Base-by-base conservation (phyloP, 129 eudicot genomes). In the Flaveria ramosissima region DNA sequence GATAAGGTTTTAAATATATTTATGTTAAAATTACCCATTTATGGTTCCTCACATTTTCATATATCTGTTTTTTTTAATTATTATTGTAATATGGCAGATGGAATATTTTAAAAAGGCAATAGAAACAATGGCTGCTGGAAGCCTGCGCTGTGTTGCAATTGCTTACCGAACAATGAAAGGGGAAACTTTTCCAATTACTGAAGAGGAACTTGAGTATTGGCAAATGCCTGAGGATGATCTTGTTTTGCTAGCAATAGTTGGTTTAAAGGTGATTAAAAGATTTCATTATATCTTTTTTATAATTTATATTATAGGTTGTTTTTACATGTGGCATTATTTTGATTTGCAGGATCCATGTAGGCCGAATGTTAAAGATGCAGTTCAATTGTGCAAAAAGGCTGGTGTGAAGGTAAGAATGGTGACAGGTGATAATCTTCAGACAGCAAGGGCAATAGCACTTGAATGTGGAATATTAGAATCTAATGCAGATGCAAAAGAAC, bases 361-460 rank as follows among this genome's bases (percentile, higher is more conserved):
- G 53, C 87, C 96, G 1, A 89, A 91, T 67, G 98, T 93, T 27
- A 90, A 74, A 83, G 84, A 86, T 36, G 92, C 98, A 27, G 97
- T 93, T 84, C 87, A 85, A 67, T 76, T 93, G 32, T 93, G 98
- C 71, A 76, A 42, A 46, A 77, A 87, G 30, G 97, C 98, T 60
- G 98, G 98, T 76, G 97, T 93, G 9, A 93, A 93, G 93, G 98
- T 93, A 19, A 90, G 98, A 55, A 93, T 93, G 98, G 98, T 91
- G 59, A 93, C 98, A 32, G 98, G 98, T 71, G 98, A 93, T 79
- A 93, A 93, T 81, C 89, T 89, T 64, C 97, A 89, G 59, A 93
- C 98, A 21, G 98, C 98, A 51, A 89, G 43, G 81, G 98, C 98
- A 73, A 93, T 93, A 70, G 98, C 98, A 68, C 73, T 91, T 27